phyloP scores from a whole-genome alignment of 2,329 filamentous ascomycete genomes.

The Pestalotiopsis sp. region DNA sequence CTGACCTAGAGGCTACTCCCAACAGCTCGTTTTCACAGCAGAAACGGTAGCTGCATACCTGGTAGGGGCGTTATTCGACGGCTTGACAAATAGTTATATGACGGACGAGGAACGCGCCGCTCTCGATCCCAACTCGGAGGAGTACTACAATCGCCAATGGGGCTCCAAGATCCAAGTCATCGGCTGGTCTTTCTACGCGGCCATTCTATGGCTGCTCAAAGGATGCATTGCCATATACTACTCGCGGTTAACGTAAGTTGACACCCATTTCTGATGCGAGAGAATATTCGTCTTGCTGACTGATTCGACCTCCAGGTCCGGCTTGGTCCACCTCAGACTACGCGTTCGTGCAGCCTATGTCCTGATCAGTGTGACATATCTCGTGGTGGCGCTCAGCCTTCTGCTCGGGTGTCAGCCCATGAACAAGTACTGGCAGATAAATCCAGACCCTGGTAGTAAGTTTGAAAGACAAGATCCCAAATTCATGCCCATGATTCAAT shows the following conservation, averaged over 20 bases:
- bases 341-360: conserved; percentile 14
- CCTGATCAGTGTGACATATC: conserved; percentile 15
- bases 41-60: conserved; percentile 43
- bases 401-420: conserved; percentile 17
- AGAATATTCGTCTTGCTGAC: background rate
- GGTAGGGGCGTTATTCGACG: conserved; percentile 47
- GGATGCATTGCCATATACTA: conserved; percentile 17
- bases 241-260: conserved; percentile 16
- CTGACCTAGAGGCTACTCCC: background rate
- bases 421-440: conserved; percentile 20
- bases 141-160: conserved; percentile 35
- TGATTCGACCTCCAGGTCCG: conserved; percentile 4
- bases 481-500: conserved; percentile 15
- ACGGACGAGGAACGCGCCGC: conserved; percentile 47
- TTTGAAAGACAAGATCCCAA: conserved; percentile 12
- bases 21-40: conserved; percentile 2
- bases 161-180: conserved; percentile 21
- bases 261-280: background rate
- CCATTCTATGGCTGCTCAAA: conserved; percentile 19
- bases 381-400: conserved; percentile 15
- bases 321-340: conserved; percentile 10
- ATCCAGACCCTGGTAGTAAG: conserved; percentile 21
- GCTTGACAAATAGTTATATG: conserved; percentile 58
- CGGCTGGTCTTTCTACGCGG: conserved; percentile 13
- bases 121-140: conserved; percentile 42